These are phyloP conservation scores for Kurtzmaniella cleridarum DNA, from an alignment of 805 yeast species.

Conservation along the genomic window DNA sequence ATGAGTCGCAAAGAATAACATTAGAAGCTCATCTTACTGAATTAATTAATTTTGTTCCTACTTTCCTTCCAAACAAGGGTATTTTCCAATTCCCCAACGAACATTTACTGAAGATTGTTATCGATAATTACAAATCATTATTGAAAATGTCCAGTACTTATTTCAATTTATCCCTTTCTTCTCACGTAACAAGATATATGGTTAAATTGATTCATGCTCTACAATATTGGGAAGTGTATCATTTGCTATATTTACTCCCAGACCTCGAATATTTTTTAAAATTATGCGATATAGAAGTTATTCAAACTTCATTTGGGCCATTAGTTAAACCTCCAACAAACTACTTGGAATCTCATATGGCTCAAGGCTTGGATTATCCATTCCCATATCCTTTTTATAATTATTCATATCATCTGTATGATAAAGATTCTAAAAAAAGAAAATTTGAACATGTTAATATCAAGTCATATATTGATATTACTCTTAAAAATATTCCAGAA, in stretches of 20 bases:
- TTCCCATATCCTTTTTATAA: conserved; percentile 43
- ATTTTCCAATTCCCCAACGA: conserved; percentile 27
- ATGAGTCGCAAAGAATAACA: conserved; percentile 23
- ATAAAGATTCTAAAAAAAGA: conserved; percentile 16
- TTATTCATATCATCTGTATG: conserved; percentile 35
- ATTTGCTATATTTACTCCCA: conserved; percentile 28
- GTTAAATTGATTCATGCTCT: conserved; percentile 34
- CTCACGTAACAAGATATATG: conserved; percentile 33
- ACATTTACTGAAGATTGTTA: conserved; percentile 28
- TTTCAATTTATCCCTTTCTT: conserved; percentile 32
- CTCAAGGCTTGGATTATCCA: conserved; percentile 38
- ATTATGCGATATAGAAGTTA: conserved; percentile 29
- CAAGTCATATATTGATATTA: conserved; percentile 32
- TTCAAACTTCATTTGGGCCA: conserved; percentile 32
- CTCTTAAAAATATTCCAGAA: conserved; percentile 17
- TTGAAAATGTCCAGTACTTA: conserved; percentile 28
- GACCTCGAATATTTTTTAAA: conserved; percentile 28
- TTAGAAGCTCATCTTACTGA: conserved; percentile 23
- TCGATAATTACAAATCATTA: conserved; percentile 33
- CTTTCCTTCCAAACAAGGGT: conserved; percentile 1
- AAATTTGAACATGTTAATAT: conserved; percentile 24
- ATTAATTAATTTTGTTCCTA: conserved; percentile 22
- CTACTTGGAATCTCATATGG: conserved; percentile 28
- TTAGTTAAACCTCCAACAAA: conserved; percentile 36
- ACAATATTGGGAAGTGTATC: conserved; percentile 42